Percentiles rank a stretch among this genome's conserved stretches.
These are phyloP conservation scores for Erucastrum elatum DNA, from an alignment of 345 rosid genomes.

Conservation along the genomic window DNA sequence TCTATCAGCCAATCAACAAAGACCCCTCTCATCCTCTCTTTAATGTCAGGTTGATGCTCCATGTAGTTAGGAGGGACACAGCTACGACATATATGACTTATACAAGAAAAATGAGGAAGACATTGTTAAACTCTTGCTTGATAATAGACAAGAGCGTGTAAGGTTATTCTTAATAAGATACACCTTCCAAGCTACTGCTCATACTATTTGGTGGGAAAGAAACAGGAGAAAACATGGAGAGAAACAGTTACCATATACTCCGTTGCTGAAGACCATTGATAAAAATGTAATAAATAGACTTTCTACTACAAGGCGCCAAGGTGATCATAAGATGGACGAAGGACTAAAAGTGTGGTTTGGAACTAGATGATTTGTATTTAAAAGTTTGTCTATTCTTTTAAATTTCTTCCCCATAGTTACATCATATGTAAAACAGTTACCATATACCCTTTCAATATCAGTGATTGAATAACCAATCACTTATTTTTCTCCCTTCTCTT, in stretches of 20 bases:
- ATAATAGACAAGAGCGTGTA: neutral
- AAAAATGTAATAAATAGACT: neutral
- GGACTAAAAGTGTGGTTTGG: neutral
- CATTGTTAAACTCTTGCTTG: neutral
- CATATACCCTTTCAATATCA: too few species aligned
- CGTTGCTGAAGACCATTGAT: neutral
- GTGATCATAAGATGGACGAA: neutral
- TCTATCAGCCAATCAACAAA: constrained; percentile 93
- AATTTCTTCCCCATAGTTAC: too few species aligned
- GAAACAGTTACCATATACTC: neutral
- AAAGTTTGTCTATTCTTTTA: too few species aligned
- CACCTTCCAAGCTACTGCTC: neutral
- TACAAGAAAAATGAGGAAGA: constrained; percentile 28
- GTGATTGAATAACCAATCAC: too few species aligned
- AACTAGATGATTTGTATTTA: too few species aligned
- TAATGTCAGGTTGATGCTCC: constrained; percentile 74
- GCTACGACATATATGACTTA: constrained; percentile 39
- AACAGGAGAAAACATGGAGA: neutral
- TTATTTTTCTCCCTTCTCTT: neutral
- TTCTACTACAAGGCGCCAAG: neutral
- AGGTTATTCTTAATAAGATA: neutral
- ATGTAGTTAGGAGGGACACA: constrained; percentile 67
- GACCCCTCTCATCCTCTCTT: constrained; percentile 91
- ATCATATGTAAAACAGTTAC: too few species aligned
- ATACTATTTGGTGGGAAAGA: neutral